A percentile compares a stretch with the other conserved stretches of the same genome.
Conservation (phyloP, 2,329 filamentous ascomycete genomes). For the Hypoxylon sp. region DNA sequence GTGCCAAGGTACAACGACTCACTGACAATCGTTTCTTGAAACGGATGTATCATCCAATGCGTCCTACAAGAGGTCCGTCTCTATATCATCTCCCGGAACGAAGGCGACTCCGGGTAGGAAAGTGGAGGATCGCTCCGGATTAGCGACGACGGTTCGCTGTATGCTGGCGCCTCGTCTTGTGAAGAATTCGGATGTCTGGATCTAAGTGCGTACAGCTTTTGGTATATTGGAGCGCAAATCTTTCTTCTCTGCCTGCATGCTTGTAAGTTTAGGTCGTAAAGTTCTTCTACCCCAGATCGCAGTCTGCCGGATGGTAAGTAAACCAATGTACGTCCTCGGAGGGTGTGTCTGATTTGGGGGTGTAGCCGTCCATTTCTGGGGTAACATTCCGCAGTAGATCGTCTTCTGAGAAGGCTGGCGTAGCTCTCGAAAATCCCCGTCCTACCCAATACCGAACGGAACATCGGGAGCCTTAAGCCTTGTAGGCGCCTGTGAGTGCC, state of each 20-base stretch:
- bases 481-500: conserved; percentile 44
- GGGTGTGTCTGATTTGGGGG: conserved; percentile 45
- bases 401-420: conserved; percentile 34
- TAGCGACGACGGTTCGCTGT: conserved; percentile 29
- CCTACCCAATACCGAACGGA: conserved; percentile 46
- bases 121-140: conserved; percentile 37
- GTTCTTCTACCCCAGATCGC: conserved; percentile 41
- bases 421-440: conserved; percentile 31
- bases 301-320: conserved; percentile 40
- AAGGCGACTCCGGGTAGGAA: conserved; percentile 31
- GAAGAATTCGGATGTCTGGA: conserved; percentile 30
- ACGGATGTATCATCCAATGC: conserved; percentile 29
- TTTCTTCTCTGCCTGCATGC: conserved; percentile 4
- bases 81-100: conserved; percentile 35
- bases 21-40: conserved; percentile 38
- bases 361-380: conserved; percentile 44
- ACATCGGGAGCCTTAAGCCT: conserved; percentile 48
- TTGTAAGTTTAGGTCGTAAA: conserved; percentile 21
- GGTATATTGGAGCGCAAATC: conserved; percentile 32
- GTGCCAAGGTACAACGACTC: conserved; percentile 31
- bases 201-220: conserved; percentile 27
- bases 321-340: conserved; percentile 39
- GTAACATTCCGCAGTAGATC: conserved; percentile 41
- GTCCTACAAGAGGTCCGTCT: conserved; percentile 28
- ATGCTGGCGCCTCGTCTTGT: conserved; percentile 31